A percentile compares a stretch with the other conserved stretches of the same genome.
These are phyloP conservation scores for Calonectria honghensis DNA, from an alignment of 2,329 filamentous ascomycete species.

Conservation along the genomic window DNA sequence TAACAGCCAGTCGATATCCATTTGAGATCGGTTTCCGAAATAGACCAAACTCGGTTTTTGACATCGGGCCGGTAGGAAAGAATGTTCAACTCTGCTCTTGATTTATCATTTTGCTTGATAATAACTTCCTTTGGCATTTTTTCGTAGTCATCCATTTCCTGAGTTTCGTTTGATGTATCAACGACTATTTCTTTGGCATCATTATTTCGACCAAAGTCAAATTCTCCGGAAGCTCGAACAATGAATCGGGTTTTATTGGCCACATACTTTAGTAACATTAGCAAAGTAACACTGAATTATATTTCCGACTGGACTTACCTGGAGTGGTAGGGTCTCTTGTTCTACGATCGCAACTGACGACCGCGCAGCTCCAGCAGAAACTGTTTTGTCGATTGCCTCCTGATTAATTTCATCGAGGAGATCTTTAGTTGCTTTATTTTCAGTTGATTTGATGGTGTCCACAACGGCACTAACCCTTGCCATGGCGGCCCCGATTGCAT, in stretches of 20 bases:
- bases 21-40: slow-evolving; percentile 74
- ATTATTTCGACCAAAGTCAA: slow-evolving; percentile 63
- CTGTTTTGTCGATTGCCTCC: slow-evolving; percentile 65
- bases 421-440: slow-evolving; percentile 61
- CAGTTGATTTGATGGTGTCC: slow-evolving; percentile 70
- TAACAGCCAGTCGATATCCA: slow-evolving; percentile 77
- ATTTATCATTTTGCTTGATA: slow-evolving; percentile 17
- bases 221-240: slow-evolving; percentile 75
- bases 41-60: slow-evolving; percentile 71
- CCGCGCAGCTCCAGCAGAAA: slow-evolving; percentile 66
- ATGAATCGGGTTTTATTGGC: slow-evolving; percentile 74
- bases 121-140: slow-evolving; percentile 35
- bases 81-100: slow-evolving; percentile 58
- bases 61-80: slow-evolving; percentile 69
- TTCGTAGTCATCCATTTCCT: slow-evolving; percentile 51
- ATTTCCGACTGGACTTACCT: slow-evolving; percentile 57
- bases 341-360: slow-evolving; percentile 70
- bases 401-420: slow-evolving; percentile 62
- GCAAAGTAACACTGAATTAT: not conserved
- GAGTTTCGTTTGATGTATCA: slow-evolving; percentile 22
- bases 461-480: slow-evolving; percentile 74
- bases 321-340: slow-evolving; percentile 72
- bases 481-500: slow-evolving; percentile 79
- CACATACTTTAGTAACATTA: slow-evolving; percentile 63
- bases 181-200: slow-evolving; percentile 12